Evolutionary conservation across 768 basidiomycete genomes (phyloP), one percentile per base, ranked within the genome.

Genomic region (Phaeolepiota aurea): DNA sequence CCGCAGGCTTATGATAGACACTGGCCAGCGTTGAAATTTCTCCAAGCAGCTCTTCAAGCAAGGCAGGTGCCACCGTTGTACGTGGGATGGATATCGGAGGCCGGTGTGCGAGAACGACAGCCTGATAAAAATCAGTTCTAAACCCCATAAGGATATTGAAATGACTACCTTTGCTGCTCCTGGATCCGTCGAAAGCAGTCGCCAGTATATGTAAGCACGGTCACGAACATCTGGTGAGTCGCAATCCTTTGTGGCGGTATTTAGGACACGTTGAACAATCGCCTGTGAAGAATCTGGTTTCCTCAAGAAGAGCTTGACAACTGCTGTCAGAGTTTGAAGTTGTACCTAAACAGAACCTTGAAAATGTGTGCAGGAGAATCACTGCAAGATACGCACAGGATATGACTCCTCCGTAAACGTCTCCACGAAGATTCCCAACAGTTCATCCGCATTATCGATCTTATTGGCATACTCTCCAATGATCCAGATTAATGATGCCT

Each of bases 401-500:
- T 93, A 89, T 4, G 87, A 82, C 61, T 99, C 96, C 53, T 99
- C 96, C 20, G 75, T 82, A 64, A 98, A 98, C 2, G 82, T 72
- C 42, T 94, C 89, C 15, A 99, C 85, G 57, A 96, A 97, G 37
- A 85, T 82, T 11, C 78, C 74, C 48, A 98, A 68, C 16, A 99
- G 70, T 51, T 97, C 93, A 56, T 88, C 90, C 2, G 94, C 92
- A 48, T 99, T 99, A 50, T 93, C 90, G 48, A 98, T 97, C 65
- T 91, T 94, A 60, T 86, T 85, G 2, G 94, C 92, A 52, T 99
- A 97, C 65, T 97, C 92, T 42, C 94, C 94, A 49, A 98, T 92
- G 52, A 99, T 98, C 94, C 96, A 99, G 57, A 99, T 97, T 37
- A 99, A 69, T 2, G 93, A 93, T 1, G 93, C 89, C 56, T 97